Conservation (phyloP, 805 yeast genomes). For the Myxozyma nipponensis region DNA sequence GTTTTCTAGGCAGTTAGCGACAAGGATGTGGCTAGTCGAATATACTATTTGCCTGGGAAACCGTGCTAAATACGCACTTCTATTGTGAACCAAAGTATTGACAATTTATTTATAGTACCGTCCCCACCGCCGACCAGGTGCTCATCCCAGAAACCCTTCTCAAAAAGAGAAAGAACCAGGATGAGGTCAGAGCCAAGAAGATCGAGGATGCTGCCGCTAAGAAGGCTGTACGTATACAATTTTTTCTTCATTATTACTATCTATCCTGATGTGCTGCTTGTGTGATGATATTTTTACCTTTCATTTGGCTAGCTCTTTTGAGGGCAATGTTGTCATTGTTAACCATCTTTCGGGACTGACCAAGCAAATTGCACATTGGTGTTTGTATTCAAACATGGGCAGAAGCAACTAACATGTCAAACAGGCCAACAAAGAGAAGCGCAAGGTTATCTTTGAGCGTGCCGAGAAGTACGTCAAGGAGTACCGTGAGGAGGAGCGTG, state of each 20-base stretch:
- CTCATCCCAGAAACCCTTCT: conserved; percentile 48
- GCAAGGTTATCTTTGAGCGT: conserved; percentile 73
- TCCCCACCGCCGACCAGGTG: conserved; percentile 32
- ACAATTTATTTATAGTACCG: conserved; percentile 45
- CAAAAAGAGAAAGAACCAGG: conserved; percentile 51
- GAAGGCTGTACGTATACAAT: conserved; percentile 31
- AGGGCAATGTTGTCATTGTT: conserved; percentile 66
- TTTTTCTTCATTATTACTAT: background rate
- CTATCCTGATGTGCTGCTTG: conserved; percentile 3
- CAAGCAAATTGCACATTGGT: conserved; percentile 22
- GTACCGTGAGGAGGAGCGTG: conserved; percentile 84
- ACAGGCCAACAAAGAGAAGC: conserved; percentile 47
- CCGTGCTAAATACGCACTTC: background rate
- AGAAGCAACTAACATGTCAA: conserved; percentile 2
- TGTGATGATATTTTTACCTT: conserved; percentile 27
- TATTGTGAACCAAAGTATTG: background rate
- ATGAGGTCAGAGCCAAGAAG: conserved; percentile 48
- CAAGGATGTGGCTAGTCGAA: background rate
- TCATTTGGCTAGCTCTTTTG: conserved; percentile 25
- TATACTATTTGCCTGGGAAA: conserved; percentile 18
- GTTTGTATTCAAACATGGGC: background rate
- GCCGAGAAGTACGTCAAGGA: conserved; percentile 91
- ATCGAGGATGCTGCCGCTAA: conserved; percentile 33
- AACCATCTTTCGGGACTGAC: conserved; percentile 90
- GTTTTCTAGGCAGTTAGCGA: conserved; percentile 20